A percentile compares a stretch with the other conserved stretches of the same genome.
phyloP scores from a whole-genome alignment of 1,284 basidiomycete species.

The Tylopilus orsonianus region DNA sequence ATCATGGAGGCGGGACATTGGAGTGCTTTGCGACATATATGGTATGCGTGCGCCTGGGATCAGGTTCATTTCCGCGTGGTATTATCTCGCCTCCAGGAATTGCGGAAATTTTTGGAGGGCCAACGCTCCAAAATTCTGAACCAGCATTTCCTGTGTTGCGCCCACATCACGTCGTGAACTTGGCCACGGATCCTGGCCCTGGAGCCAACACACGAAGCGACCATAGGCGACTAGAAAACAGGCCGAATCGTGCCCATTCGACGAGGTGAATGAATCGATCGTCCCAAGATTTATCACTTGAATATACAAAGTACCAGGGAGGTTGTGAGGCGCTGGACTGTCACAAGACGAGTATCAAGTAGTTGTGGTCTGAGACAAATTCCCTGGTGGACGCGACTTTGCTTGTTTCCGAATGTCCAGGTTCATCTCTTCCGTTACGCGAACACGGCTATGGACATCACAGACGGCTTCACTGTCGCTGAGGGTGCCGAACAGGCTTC shows the following conservation, averaged over 20 bases:
- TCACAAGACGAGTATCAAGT: too few species aligned
- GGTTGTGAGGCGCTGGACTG: too few species aligned
- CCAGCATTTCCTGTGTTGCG: background rate
- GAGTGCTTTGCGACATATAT: background rate
- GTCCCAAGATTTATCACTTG: too few species aligned
- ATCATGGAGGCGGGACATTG: background rate
- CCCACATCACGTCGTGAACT: background rate
- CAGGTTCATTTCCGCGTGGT: background rate
- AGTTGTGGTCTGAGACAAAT: background rate
- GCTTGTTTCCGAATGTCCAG: slow-evolving; percentile 22
- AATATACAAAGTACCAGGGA: background rate
- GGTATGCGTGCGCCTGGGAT: background rate
- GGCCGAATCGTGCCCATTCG: too few species aligned
- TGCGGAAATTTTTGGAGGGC: background rate
- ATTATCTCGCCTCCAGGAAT: too few species aligned
- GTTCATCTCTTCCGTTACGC: slow-evolving; percentile 17
- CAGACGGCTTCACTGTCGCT: slow-evolving; percentile 4
- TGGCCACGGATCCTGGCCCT: background rate
- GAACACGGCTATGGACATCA: slow-evolving; percentile 16
- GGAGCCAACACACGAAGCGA: background rate
- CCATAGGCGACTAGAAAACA: background rate
- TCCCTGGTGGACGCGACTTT: background rate
- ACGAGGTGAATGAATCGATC: too few species aligned
- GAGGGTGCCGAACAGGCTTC: background rate
- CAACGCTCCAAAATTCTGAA: background rate